phyloP scores from a whole-genome alignment of 495 filamentous ascomycete genomes.

The Cladorrhinum samala region DNA sequence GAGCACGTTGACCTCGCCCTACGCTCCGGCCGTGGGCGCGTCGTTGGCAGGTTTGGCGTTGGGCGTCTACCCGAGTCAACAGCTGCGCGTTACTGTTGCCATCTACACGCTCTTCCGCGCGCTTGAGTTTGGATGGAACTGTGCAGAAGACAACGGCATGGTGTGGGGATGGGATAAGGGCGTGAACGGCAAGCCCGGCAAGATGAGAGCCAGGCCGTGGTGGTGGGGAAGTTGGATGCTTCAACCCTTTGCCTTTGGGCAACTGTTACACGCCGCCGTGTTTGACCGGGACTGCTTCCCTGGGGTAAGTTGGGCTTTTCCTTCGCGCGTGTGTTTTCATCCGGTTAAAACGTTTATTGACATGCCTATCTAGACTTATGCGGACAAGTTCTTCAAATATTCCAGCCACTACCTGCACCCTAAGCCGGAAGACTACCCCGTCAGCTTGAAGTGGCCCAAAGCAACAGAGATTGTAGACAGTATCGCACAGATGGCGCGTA shows the following conservation, averaged over 20 bases:
- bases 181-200: slow-evolving; percentile 26
- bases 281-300: slow-evolving; percentile 91
- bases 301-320: slow-evolving; percentile 22
- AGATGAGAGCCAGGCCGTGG: slow-evolving; percentile 51
- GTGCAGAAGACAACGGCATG: slow-evolving; percentile 71
- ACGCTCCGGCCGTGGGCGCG: slow-evolving; percentile 83
- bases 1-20: slow-evolving; percentile 65
- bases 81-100: slow-evolving; percentile 70
- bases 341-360: slow-evolving; percentile 3
- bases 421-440: slow-evolving; percentile 63
- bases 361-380: slow-evolving; percentile 46
- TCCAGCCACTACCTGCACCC: slow-evolving; percentile 72
- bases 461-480: slow-evolving; percentile 73
- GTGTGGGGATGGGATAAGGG: slow-evolving; percentile 53
- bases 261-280: slow-evolving; percentile 84
- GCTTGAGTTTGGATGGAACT: slow-evolving; percentile 82
- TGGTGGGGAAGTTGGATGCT: slow-evolving; percentile 98
- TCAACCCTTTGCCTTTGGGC: slow-evolving; percentile 85
- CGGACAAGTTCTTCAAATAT: slow-evolving; percentile 64
- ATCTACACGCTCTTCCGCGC: slow-evolving; percentile 74
- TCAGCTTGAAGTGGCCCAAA: slow-evolving; percentile 63
- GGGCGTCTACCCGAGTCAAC: slow-evolving; percentile 68
- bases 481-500: slow-evolving; percentile 68
- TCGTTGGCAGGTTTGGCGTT: slow-evolving; percentile 77
- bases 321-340: not conserved